Percentiles rank a stretch among this genome's conserved stretches.
Evolutionary conservation across 345 rosid species (phyloP).

Genomic region (Syzygium grande): DNA sequence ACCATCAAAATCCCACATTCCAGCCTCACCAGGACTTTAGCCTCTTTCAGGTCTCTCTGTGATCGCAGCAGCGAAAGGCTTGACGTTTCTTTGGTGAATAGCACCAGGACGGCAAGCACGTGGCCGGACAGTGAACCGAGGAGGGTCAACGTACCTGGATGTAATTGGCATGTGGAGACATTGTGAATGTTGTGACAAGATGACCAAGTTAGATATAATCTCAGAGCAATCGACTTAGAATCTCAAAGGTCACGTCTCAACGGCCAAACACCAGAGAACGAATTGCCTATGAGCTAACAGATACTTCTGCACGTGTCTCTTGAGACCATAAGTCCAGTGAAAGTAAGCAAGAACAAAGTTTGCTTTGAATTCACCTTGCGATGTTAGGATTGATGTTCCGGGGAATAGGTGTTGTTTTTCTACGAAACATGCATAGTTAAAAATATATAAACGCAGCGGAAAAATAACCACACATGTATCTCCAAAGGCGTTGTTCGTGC

Average conservation of each 20-base stretch:
- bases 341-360: not conserved
- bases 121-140: not conserved
- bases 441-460: too few relatives aligned
- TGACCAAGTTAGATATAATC: too few relatives aligned
- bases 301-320: not conserved
- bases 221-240: too few relatives aligned
- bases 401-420: too few relatives aligned
- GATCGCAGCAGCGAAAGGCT: not conserved
- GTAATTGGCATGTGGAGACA: not conserved
- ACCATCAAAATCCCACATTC: not conserved
- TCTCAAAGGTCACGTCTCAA: too few relatives aligned
- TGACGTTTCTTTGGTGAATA: not conserved
- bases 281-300: not conserved
- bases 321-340: too few relatives aligned
- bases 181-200: not conserved
- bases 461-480: too few relatives aligned
- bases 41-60: not conserved
- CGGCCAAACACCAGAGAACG: not conserved
- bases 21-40: not conserved
- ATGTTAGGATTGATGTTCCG: not conserved
- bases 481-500: too few relatives aligned
- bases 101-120: not conserved
- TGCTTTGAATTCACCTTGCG: not conserved
- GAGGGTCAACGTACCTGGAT: slow-evolving; percentile 76
- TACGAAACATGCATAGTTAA: too few relatives aligned